phyloP scores from a whole-genome alignment of 495 filamentous ascomycete species.

The Aspergillus nidulans region DNA sequence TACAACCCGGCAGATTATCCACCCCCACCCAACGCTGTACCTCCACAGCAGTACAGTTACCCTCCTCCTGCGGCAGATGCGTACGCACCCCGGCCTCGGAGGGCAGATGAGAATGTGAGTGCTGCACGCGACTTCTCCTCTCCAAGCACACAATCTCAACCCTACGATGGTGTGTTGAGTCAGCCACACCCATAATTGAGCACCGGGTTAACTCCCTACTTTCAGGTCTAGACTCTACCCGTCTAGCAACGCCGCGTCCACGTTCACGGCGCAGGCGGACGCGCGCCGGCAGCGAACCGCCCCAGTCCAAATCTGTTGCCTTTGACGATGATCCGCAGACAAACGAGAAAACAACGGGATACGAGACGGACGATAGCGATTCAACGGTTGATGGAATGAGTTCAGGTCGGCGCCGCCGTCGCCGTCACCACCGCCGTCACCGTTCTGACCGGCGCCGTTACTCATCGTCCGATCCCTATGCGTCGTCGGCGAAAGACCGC shows the following conservation, averaged over 20 bases:
- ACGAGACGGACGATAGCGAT: slow-evolving; percentile 44
- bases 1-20: slow-evolving; percentile 46
- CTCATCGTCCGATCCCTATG: slow-evolving; percentile 25
- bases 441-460: slow-evolving; percentile 24
- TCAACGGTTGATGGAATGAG: slow-evolving; percentile 29
- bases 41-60: slow-evolving; percentile 41
- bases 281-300: slow-evolving; percentile 26
- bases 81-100: slow-evolving; percentile 39
- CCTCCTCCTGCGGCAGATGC: slow-evolving; percentile 37
- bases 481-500: slow-evolving; percentile 6
- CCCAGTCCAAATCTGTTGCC: slow-evolving; percentile 34
- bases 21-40: slow-evolving; percentile 39
- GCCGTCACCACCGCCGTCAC: slow-evolving; percentile 12
- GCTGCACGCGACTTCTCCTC: slow-evolving; percentile 33
- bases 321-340: slow-evolving; percentile 29
- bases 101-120: slow-evolving; percentile 57
- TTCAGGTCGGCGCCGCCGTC: slow-evolving; percentile 15
- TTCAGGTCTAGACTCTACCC: slow-evolving; percentile 24
- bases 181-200: slow-evolving; percentile 11
- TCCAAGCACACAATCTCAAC: slow-evolving; percentile 33
- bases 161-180: slow-evolving; percentile 43
- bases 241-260: slow-evolving; percentile 6
- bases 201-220: not conserved
- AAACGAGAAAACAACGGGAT: slow-evolving; percentile 25
- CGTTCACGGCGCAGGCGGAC: slow-evolving; percentile 11